phyloP scores from a whole-genome alignment of 306 rosid genomes.

The Amphicarpaea edgeworthii region DNA sequence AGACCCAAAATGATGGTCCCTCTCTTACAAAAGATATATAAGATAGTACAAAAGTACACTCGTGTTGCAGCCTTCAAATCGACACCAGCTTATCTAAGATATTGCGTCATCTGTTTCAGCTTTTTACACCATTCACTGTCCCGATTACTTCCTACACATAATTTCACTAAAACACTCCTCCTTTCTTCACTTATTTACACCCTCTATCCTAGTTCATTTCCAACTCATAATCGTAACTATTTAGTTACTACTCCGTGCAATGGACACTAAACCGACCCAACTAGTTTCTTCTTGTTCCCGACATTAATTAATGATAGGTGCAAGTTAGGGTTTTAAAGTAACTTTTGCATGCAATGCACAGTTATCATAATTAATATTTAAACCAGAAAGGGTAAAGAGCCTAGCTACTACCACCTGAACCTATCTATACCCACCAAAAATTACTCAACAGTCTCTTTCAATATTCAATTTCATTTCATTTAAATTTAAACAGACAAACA shows the following conservation, averaged over 20 bases:
- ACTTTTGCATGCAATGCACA: constrained; percentile 5
- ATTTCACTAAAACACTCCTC: constrained; percentile 23
- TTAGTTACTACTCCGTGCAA: neutral
- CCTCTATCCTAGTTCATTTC: constrained; percentile 40
- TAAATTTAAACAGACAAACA: neutral
- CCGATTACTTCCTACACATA: neutral
- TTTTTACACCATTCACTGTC: constrained; percentile 42
- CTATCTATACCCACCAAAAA: neutral
- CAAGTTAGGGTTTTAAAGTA: constrained; percentile 8
- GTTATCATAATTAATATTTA: constrained; percentile 1
- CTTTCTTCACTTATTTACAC: constrained; percentile 33
- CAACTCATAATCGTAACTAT: constrained; percentile 11
- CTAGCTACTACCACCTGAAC: neutral
- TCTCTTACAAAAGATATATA: constrained; percentile 38
- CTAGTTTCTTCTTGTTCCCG: neutral
- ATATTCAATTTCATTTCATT: too few relatives aligned
- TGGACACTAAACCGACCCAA: neutral
- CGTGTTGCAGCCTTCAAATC: constrained; percentile 36
- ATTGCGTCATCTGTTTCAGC: constrained; percentile 46
- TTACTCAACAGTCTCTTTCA: neutral
- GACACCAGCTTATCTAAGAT: constrained; percentile 24
- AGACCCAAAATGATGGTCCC: constrained; percentile 47
- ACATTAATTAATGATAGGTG: neutral
- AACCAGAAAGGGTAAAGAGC: neutral
- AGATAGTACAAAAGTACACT: constrained; percentile 45